A percentile compares a stretch with the other conserved stretches of the same genome.
These are phyloP conservation scores for Amanita rimosa DNA, from an alignment of 768 basidiomycete genomes.

Conservation along the genomic window DNA sequence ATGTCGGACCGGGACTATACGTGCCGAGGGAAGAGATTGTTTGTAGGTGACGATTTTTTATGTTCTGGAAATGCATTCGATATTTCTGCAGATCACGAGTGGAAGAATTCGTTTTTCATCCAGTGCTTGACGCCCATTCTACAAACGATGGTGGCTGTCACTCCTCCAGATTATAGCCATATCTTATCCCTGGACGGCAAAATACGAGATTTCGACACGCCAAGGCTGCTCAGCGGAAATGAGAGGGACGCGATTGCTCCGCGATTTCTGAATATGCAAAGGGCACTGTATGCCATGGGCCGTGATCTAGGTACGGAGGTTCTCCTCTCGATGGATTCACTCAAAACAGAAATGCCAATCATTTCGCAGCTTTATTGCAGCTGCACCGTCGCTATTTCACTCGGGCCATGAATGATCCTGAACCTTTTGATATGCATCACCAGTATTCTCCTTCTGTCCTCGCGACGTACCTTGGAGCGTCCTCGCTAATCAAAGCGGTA, in stretches of 20 bases:
- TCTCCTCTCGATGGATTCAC: constrained; percentile 3
- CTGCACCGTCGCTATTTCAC: constrained; percentile 60
- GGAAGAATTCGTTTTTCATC: constrained; percentile 59
- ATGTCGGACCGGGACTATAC: constrained; percentile 32
- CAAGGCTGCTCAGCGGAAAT: constrained; percentile 35
- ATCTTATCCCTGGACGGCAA: constrained; percentile 42
- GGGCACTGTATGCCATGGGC: constrained; percentile 46
- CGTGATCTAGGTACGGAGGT: constrained; percentile 45
- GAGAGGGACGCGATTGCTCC: constrained; percentile 24
- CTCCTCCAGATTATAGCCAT: constrained; percentile 37
- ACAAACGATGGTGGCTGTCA: constrained; percentile 42
- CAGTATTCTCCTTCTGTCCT: constrained; percentile 59
- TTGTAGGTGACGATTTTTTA: constrained; percentile 26
- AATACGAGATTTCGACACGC: constrained; percentile 46
- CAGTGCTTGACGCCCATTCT: constrained; percentile 53
- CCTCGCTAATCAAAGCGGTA: constrained; percentile 45
- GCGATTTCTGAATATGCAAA: constrained; percentile 53
- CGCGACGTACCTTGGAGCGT: constrained; percentile 52
- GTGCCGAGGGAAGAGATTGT: constrained; percentile 39
- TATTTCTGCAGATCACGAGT: constrained; percentile 45
- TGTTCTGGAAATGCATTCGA: neutral
- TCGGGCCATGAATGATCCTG: constrained; percentile 44
- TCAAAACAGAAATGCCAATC: neutral
- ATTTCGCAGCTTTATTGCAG: constrained; percentile 44
- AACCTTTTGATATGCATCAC: constrained; percentile 47